Evolutionary conservation across 495 filamentous ascomycete species (phyloP).

Genomic region (Astrothelium macrocarpum): DNA sequence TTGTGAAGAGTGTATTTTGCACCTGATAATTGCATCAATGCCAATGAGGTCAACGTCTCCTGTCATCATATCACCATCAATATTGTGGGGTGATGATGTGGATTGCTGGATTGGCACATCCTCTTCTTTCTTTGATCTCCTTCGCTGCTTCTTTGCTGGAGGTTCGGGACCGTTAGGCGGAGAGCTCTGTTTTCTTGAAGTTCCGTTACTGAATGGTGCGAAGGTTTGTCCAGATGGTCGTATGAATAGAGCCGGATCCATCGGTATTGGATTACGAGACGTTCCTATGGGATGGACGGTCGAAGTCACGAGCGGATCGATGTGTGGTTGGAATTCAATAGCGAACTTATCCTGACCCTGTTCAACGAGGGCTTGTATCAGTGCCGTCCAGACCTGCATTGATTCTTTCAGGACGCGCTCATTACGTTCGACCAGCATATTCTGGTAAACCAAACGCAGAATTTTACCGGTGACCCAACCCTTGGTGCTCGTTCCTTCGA

Average conservation of each 20-base stretch:
- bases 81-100: conserved; percentile 65
- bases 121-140: conserved; percentile 72
- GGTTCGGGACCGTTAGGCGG: conserved; percentile 45
- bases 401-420: conserved; percentile 69
- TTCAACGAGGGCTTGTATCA: conserved; percentile 56
- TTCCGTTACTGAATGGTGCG: conserved; percentile 37
- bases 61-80: conserved; percentile 95
- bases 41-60: conserved; percentile 93
- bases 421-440: conserved; percentile 86
- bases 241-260: conserved; percentile 80
- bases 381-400: conserved; percentile 73
- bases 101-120: conserved; percentile 23
- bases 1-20: conserved; percentile 72
- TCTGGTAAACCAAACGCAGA: conserved; percentile 83
- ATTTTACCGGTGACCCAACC: conserved; percentile 90
- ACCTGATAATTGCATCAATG: conserved; percentile 74
- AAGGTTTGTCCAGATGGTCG: conserved; percentile 87
- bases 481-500: conserved; percentile 71
- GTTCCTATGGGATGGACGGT: conserved; percentile 86
- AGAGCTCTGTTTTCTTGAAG: conserved; percentile 45
- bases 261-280: conserved; percentile 75
- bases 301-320: conserved; percentile 67
- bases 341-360: conserved; percentile 48
- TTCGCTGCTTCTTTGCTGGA: conserved; percentile 63
- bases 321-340: conserved; percentile 56